Percentiles rank a stretch among this genome's conserved stretches.
Evolutionary conservation across 1,284 basidiomycete genomes (phyloP).

Genomic region (Apiotrichum gracile): DNA sequence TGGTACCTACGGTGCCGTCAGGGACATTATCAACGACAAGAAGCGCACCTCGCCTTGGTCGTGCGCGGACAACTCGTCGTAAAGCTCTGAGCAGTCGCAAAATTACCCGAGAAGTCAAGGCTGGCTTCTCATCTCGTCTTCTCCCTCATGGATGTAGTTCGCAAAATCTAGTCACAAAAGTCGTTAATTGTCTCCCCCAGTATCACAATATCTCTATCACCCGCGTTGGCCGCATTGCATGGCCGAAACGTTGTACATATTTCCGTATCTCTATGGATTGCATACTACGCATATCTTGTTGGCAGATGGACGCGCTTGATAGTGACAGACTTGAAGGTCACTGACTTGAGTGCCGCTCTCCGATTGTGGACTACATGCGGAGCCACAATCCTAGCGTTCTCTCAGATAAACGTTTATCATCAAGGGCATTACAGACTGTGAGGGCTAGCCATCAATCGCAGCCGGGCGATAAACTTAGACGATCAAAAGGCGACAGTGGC

Average conservation of each 20-base stretch:
- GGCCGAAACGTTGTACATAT: neutral
- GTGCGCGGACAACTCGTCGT: conserved; percentile 33
- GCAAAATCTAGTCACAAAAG: neutral
- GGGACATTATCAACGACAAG: conserved; percentile 19
- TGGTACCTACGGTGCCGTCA: conserved; percentile 33
- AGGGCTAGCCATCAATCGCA: too few species aligned
- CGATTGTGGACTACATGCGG: too few species aligned
- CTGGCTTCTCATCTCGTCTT: neutral
- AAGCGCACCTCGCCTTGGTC: conserved; percentile 28
- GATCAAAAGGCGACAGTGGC: too few species aligned
- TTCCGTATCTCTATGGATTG: neutral
- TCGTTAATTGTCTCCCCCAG: neutral
- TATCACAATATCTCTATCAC: neutral
- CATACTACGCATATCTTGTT: neutral
- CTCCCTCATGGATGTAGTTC: neutral
- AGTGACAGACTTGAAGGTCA: too few species aligned
- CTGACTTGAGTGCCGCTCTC: too few species aligned
- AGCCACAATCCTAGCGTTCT: too few species aligned
- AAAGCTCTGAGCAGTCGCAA: neutral
- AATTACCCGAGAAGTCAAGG: neutral
- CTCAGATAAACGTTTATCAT: too few species aligned
- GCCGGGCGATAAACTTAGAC: too few species aligned
- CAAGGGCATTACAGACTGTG: too few species aligned
- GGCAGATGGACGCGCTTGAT: too few species aligned
- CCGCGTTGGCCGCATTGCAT: neutral